Evolutionary conservation across 2,329 filamentous ascomycete species (phyloP), one percentile per base, ranked within the genome.

Genomic region (Helotiales sp.): DNA sequence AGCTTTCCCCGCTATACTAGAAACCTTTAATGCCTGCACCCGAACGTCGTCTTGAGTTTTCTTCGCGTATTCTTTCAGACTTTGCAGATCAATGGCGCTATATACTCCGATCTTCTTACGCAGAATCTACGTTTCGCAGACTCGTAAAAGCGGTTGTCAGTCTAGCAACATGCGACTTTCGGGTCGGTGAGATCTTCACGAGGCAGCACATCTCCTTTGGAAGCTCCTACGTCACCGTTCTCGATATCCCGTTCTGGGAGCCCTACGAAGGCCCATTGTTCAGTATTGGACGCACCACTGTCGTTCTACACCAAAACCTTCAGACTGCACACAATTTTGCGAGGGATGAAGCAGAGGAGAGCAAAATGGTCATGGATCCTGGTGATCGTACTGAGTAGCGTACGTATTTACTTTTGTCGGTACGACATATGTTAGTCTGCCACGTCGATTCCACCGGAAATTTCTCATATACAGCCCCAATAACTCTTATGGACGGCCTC

Each of bases 1-100:
- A n/a, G 15, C 59, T 59, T 42, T 44, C 53, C 2, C 29, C 53
- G 8, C 53, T 57, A 22, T 54, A 57, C 46, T 30, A 25, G 57
- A 24, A 54, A 33, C 53, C 53, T 19, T 22, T 29, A 36, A 24
- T 15, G 9, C 44, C 31, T 25, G 38, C 48, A 33, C 15, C 30
- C n/a, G 42, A 54, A 47, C 52, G 52, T 22, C 12, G 24, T 22
- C 12, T 58, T 34, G 40, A 47, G n/a, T 58, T 63, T 24, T 24
- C 40, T 9, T 36, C 29, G 15, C 55, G 52, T n/a, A 31, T 63
- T 31, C 34, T 61, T 6, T 36, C n/a, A 29, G 61, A 63, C 42
- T 59, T 63, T 19, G 34, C 24, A 17, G 3, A 33, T 46, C 61
- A 61, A 30, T 63, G 59, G 59, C 59, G 59, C 13, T 53, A 59